Base-by-base conservation (phyloP, 2,329 filamentous ascomycete genomes). In the Ascochyta clinopodiicola region DNA sequence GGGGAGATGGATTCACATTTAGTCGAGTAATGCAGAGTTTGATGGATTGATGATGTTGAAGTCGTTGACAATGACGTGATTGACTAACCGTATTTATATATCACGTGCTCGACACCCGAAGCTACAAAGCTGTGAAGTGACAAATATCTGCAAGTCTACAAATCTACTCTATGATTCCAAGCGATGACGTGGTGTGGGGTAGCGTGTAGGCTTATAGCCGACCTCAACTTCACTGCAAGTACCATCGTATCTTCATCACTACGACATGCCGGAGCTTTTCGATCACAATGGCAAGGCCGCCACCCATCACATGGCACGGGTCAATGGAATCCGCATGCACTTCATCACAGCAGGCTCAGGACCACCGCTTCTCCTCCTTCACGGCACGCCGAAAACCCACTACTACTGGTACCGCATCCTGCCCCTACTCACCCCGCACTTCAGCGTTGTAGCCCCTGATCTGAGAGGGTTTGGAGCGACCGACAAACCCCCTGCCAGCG, bases 1-100 rank as follows among this genome's bases (percentile, higher is more conserved):
- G 86, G 86, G 84, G 1, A 79, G 87, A 52, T 89, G 86, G 86
- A 86, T 88, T n/a, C 54, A 52, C 13, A 44, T 57, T 8, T 57
- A 38, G 51, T 10, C 7, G 25, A 29, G 5, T 5, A 25, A 8
- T 25, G 25, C 8, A 25, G 25, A 25, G 8, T 10, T 1, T 31
- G 4, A 31, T 31, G 29, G 8, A 2, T 1, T 31, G 4, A 31
- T 31, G 29, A 13, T 13, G 12, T 13, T 13, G 10, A 31, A 31
- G 4, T 5, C 13, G 29, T 10, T 13, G 12, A 19, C 10, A 9
- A 38, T 38, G 36, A 24, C 36, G 36, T 17, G 19, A 35, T 35
- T 8, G 15, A 35, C 32, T 35, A 35, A 35, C 32, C 29, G 29
- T 10, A 31, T 31, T 31, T 4, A 10, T 10, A 29, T 2, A 29